Evolutionary conservation across 495 filamentous ascomycete genomes (phyloP), one percentile per base, ranked within the genome.

Genomic region (Elaphomyces granulatus): DNA sequence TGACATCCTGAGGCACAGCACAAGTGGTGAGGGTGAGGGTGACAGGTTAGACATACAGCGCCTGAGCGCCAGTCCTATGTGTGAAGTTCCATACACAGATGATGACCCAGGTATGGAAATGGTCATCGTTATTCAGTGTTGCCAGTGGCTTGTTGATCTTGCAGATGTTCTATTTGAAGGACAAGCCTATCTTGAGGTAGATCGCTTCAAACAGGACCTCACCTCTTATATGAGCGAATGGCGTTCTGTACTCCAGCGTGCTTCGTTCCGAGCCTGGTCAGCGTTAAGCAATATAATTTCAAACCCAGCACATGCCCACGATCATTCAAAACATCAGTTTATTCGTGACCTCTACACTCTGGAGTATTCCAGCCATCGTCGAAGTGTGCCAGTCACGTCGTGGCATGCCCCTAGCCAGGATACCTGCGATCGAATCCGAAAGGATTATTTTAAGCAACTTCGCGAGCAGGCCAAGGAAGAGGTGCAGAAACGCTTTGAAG

Each of bases 131-230:
- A 53, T 61, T 19, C 38, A 53, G n/a, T 59, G 53, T 18, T 46
- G 52, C 15, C 59, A 63, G 36, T 64, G 58, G 39, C 34, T 61
- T 2, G 18, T 48, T 8, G 63, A 66, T 31, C 51, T 54, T 23
- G 47, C 46, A 3, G 55, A 57, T n/a, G 37, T 53, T 3, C 15
- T 64, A 17, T 51, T 52, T 20, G 41, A 41, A 3, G 23, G 23
- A 28, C 23, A 48, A 1, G 16, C 38, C 2, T 18, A 30, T 2
- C 15, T 38, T 2, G 34, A 41, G 3, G 40, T 47, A 10, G 38
- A 31, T 0, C 33, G 34, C 2, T 45, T 56, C 32, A 44, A 48
- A 14, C 21, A 42, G 3, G 20, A 38, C 12, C 40, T 55, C 26
- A 10, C 12, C 8, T 31, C 21, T 14, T 51, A 45, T 36, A 41